Percentiles rank a stretch among this genome's conserved stretches.
phyloP scores from a whole-genome alignment of 495 filamentous ascomycete genomes.

The Aspergillus taichungensis region DNA sequence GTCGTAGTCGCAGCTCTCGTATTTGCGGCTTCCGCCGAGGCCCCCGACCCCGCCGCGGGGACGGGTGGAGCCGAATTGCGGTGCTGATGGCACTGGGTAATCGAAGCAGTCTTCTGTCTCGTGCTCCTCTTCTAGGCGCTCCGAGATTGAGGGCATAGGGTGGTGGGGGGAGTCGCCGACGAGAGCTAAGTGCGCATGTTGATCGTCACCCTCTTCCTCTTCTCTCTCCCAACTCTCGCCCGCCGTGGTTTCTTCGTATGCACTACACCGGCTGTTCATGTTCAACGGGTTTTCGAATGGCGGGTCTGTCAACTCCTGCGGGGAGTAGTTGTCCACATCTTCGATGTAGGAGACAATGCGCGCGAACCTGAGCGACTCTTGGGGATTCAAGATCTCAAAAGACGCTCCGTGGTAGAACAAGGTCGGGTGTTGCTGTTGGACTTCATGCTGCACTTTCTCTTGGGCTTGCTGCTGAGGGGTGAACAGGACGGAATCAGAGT shows the following conservation, averaged over 20 bases:
- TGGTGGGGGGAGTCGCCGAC: constrained; percentile 12
- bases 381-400: constrained; percentile 40
- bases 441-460: too few relatives aligned
- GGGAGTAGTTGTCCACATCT: constrained; percentile 26
- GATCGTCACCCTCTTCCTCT: constrained; percentile 5
- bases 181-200: constrained; percentile 9
- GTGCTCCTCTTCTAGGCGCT: constrained; percentile 15
- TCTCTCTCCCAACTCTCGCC: too few relatives aligned
- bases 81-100: too few relatives aligned
- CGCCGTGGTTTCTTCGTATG: not conserved
- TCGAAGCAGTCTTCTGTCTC: constrained; percentile 10
- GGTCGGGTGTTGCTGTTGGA: constrained; percentile 17
- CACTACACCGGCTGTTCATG: not conserved
- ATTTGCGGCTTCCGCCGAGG: not conserved
- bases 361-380: constrained; percentile 30
- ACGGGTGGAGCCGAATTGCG: too few relatives aligned
- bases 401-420: constrained; percentile 33
- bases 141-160: constrained; percentile 23
- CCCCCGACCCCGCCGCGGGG: too few relatives aligned
- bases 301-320: constrained; percentile 4
- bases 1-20: constrained; percentile 7
- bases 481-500: constrained; percentile 26
- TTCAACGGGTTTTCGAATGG: not conserved
- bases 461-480: constrained; percentile 9
- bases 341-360: constrained; percentile 38